phyloP scores from a whole-genome alignment of 73 alveolate species.

The Paramecium biaurelia region DNA sequence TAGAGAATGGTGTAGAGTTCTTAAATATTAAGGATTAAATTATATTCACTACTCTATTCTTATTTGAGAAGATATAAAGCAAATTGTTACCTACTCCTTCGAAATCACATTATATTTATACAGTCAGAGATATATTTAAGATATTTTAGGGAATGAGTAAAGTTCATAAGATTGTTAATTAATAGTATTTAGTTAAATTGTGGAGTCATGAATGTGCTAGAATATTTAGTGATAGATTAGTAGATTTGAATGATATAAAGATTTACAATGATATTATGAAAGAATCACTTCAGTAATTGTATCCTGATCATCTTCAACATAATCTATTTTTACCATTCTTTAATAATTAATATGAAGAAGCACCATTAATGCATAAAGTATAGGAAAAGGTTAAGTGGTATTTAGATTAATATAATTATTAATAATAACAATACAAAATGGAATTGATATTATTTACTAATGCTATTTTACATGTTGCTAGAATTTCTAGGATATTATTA shows the following conservation, averaged over 20 bases:
- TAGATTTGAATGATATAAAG: constrained; percentile 64
- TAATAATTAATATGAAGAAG: constrained; percentile 50
- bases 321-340: constrained; percentile 73
- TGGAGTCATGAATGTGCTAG: constrained; percentile 97
- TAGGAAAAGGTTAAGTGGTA: constrained; percentile 39
- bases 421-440: constrained; percentile 59
- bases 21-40: neutral
- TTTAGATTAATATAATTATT: constrained; percentile 74
- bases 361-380: constrained; percentile 40
- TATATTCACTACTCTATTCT: neutral
- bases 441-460: constrained; percentile 79
- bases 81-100: constrained; percentile 93
- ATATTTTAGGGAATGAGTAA: constrained; percentile 92
- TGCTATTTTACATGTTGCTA: constrained; percentile 75
- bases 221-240: constrained; percentile 86
- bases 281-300: constrained; percentile 68
- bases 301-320: constrained; percentile 70
- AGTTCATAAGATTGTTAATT: constrained; percentile 59
- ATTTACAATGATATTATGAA: neutral
- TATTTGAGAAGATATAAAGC: neutral
- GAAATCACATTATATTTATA: constrained; percentile 82
- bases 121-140: constrained; percentile 89
- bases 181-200: constrained; percentile 76
- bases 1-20: neutral
- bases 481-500: constrained; percentile 73